These are phyloP conservation scores for Aspergillus versicolor DNA, from an alignment of 2,329 filamentous ascomycete genomes.

Conservation along the genomic window DNA sequence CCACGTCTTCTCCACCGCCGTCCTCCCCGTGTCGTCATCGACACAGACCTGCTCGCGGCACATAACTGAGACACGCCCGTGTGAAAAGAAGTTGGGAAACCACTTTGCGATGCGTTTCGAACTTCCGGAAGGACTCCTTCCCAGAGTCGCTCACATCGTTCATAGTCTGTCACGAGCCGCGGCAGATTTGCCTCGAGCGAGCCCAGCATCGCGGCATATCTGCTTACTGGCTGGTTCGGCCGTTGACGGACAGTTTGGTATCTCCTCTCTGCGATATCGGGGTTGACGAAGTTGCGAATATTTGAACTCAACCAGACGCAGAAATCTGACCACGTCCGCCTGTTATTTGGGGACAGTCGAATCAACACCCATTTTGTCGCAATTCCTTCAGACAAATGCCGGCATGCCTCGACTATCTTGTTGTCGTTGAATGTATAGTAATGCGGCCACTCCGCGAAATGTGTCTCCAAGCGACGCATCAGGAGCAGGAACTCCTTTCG, in stretches of 20 bases:
- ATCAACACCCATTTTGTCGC: neutral
- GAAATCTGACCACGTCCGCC: neutral
- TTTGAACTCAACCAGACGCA: neutral
- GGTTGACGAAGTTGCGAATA: neutral
- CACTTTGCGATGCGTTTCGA: neutral
- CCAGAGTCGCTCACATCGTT: neutral
- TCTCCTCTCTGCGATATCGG: conserved; percentile 3
- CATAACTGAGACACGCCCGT: neutral
- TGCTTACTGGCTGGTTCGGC: neutral
- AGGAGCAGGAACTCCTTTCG: conserved; percentile 4
- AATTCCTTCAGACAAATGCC: neutral
- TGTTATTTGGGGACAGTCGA: neutral
- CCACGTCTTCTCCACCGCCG: neutral
- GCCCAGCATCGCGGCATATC: neutral
- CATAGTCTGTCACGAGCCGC: neutral
- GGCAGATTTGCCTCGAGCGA: neutral
- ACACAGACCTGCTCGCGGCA: neutral
- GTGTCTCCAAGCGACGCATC: neutral
- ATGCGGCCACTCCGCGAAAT: neutral
- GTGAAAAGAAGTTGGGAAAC: neutral
- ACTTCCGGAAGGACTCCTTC: neutral
- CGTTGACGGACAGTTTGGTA: neutral
- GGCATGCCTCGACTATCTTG: neutral
- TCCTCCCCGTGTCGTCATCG: neutral
- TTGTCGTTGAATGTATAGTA: neutral